Evolutionary conservation across 192 early-diverging fungal species (phyloP).

Genomic region (Entomortierella parvispora): DNA sequence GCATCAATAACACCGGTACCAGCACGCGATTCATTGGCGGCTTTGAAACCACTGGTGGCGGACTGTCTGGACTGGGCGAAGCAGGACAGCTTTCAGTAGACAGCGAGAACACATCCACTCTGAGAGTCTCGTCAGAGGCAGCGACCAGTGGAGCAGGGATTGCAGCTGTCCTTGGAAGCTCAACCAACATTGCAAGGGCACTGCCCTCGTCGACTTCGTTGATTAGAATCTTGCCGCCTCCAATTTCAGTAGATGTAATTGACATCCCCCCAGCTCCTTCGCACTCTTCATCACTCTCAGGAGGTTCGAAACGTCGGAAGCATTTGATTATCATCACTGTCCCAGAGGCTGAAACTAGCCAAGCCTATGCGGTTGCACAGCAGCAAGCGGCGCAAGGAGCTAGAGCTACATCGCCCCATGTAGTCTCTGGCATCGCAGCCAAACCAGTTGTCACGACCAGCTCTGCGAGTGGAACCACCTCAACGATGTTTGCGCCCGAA

Average conservation of each 20-base stretch:
- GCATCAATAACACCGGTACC: background rate
- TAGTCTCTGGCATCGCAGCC: constrained; percentile 21
- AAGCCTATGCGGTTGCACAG: constrained; percentile 16
- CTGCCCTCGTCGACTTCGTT: constrained; percentile 41
- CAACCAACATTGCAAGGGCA: constrained; percentile 25
- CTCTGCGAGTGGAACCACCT: constrained; percentile 15
- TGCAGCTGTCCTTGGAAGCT: constrained; percentile 38
- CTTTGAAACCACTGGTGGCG: constrained; percentile 11
- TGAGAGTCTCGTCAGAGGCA: constrained; percentile 19
- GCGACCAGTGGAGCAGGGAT: constrained; percentile 40
- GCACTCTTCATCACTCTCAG: constrained; percentile 50
- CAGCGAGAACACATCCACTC: background rate
- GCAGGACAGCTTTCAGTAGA: constrained; percentile 2
- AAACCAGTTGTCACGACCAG: constrained; percentile 39
- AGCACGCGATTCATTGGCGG: constrained; percentile 37
- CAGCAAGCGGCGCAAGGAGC: constrained; percentile 7
- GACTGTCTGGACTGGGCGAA: background rate
- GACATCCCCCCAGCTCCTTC: constrained; percentile 50
- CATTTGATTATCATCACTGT: constrained; percentile 44
- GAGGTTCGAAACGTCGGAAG: constrained; percentile 34
- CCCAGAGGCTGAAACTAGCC: constrained; percentile 36
- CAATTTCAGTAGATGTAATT: constrained; percentile 29
- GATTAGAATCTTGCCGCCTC: constrained; percentile 45
- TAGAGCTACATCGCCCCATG: constrained; percentile 9
- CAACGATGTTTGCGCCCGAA: constrained; percentile 17